phyloP scores from a whole-genome alignment of 202 grass and related monocot species.

The Saccharum hybrid region DNA sequence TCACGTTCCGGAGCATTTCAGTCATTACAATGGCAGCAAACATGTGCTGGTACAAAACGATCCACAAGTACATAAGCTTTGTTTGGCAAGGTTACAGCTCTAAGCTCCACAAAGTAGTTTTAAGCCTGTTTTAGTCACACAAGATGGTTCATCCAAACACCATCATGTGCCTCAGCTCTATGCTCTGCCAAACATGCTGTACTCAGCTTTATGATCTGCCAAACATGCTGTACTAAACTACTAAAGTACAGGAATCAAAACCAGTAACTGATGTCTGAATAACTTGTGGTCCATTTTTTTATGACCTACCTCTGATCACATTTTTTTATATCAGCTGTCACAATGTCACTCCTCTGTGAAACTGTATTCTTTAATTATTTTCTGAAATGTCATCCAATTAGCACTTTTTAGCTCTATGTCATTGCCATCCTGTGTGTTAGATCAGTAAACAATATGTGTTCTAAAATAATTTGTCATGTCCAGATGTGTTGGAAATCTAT shows the following conservation, averaged over 20 bases:
- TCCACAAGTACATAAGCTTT: background rate
- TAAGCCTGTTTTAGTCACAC: background rate
- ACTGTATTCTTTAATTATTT: background rate
- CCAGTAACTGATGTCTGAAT: background rate
- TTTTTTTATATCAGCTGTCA: background rate
- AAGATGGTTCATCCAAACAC: background rate
- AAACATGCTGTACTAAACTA: background rate
- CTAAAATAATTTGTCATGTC: background rate
- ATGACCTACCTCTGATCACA: background rate
- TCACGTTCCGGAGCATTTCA: background rate
- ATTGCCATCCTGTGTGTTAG: background rate
- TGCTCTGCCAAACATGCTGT: no score
- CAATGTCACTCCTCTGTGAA: background rate
- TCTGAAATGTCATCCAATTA: background rate
- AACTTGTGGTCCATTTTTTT: background rate
- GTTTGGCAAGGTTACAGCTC: background rate
- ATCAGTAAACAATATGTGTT: background rate
- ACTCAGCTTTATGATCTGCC: no score
- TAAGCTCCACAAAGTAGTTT: background rate
- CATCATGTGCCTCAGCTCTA: background rate
- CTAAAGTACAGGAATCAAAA: background rate
- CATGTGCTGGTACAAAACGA: background rate
- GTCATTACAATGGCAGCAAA: background rate
- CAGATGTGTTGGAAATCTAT: no score
- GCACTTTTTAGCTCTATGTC: background rate